Base-by-base conservation (phyloP, 345 rosid species). In the Citrus mangshanensis region DNA sequence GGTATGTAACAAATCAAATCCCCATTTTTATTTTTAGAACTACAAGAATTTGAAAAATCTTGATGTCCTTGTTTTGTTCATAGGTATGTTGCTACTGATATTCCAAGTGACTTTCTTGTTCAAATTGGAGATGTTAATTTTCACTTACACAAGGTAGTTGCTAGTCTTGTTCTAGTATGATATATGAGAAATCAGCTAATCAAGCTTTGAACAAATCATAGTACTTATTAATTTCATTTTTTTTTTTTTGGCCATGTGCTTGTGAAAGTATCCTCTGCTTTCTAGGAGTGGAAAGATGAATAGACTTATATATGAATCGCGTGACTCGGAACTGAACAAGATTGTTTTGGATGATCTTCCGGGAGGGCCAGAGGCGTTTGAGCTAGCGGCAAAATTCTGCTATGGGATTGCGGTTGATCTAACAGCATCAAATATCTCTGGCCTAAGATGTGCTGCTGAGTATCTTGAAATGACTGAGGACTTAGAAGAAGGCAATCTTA, bases 391-490 rank as follows among this genome's bases (percentile, higher is more conserved):
- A 1, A 96, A 94, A 79, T 96, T 96, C 90, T 96, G 99, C 79
- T 96, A 96, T 68, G 97, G 99, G 30, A 89, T 94, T 73, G 92
- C 95, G 9, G 94, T 96, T 71, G 98, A 96, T 82, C 94, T 96
- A 72, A 96, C 93, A 21, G 97, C 99, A 71, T 88, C 89, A 37
- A 96, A 96, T 79, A 93, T 96, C 70, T 93, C 99, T 0, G 97
- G 95, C 58, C 81, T 96, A 6, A 85, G 99, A 75, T 94, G 99
- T 55, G 91, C 97, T 28, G 97, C 98, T 0, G 99, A 96, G 97
- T 93, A 89, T 80, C 89, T 96, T n/a, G 99, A 96, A 82, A 96
- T 96, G 99, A 96, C 98, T n/a, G 99, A 96, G 86, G 99, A 96
- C 78, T 89, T 96, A 71, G 98, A 94, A 66, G 99, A 96, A 86